phyloP scores from a whole-genome alignment of 345 rosid genomes.

The Fremontodendron californicum region DNA sequence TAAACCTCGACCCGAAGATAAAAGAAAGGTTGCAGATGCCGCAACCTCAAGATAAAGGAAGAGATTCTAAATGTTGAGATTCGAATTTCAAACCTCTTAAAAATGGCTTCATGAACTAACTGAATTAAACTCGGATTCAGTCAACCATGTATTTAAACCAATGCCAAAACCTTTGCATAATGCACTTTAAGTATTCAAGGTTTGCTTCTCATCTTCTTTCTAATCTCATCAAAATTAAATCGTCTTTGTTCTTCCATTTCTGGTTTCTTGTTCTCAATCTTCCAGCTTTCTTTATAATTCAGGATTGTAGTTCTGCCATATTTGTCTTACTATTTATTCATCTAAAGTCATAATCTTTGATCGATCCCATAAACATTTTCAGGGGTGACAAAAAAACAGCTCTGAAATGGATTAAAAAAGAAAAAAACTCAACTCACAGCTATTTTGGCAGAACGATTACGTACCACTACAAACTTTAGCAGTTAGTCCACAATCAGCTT shows the following conservation, averaged over 20 bases:
- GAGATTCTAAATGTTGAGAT: too few species aligned
- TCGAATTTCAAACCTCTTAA: too few species aligned
- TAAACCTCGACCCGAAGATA: too few species aligned
- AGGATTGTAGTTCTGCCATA: neutral
- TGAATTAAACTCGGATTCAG: too few species aligned
- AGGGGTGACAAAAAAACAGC: neutral
- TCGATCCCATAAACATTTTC: conserved; percentile 8
- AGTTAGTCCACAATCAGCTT: conserved; percentile 55
- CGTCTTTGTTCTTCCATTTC: too few species aligned
- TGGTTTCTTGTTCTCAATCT: too few species aligned
- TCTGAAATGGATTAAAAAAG: conserved; percentile 40
- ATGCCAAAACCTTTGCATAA: neutral
- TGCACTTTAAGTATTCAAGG: neutral
- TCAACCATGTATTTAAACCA: neutral
- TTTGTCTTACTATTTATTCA: neutral
- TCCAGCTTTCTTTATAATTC: neutral
- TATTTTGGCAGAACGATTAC: conserved; percentile 46
- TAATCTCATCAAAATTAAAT: neutral
- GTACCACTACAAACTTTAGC: too few species aligned
- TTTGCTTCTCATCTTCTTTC: neutral
- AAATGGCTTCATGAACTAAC: too few species aligned
- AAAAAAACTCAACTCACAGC: conserved; percentile 35
- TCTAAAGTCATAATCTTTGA: neutral
- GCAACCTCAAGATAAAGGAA: too few species aligned
- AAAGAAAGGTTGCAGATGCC: too few species aligned